Percentiles rank a stretch among this genome's conserved stretches.
Evolutionary conservation across 495 filamentous ascomycete genomes (phyloP).

Genomic region (Xylaria flabelliformis): DNA sequence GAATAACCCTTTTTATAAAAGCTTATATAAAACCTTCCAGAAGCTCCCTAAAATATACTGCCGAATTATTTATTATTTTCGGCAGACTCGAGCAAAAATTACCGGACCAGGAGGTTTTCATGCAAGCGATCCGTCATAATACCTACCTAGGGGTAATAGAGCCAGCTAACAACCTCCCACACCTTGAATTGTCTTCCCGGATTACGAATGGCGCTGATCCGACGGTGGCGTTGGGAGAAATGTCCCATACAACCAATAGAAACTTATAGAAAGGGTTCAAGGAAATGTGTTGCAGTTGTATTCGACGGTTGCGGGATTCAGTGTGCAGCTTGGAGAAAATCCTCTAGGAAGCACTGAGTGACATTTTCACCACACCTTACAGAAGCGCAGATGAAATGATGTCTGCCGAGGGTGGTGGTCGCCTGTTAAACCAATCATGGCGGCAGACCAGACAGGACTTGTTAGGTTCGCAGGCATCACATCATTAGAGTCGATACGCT

Average conservation of each 20-base stretch:
- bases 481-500: background rate
- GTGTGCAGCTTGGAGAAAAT: slow-evolving; percentile 11
- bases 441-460: background rate
- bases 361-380: background rate
- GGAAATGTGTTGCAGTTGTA: background rate
- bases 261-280: background rate
- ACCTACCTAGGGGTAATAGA: background rate
- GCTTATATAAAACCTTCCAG: too few species aligned
- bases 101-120: too few species aligned
- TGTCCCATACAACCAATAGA: background rate
- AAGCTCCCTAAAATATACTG: too few species aligned
- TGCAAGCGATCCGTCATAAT: background rate
- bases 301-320: slow-evolving; percentile 6
- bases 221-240: slow-evolving; percentile 5
- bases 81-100: too few species aligned
- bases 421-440: background rate
- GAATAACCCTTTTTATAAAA: too few species aligned
- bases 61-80: too few species aligned
- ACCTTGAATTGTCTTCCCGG: background rate
- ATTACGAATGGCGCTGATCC: slow-evolving; percentile 17
- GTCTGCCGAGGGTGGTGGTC: background rate
- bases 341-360: slow-evolving; percentile 2
- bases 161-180: slow-evolving; percentile 14
- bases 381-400: slow-evolving; percentile 13
- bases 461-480: background rate